Base-by-base conservation (phyloP, 2,329 filamentous ascomycete genomes). In the Pyrenophora graminea region DNA sequence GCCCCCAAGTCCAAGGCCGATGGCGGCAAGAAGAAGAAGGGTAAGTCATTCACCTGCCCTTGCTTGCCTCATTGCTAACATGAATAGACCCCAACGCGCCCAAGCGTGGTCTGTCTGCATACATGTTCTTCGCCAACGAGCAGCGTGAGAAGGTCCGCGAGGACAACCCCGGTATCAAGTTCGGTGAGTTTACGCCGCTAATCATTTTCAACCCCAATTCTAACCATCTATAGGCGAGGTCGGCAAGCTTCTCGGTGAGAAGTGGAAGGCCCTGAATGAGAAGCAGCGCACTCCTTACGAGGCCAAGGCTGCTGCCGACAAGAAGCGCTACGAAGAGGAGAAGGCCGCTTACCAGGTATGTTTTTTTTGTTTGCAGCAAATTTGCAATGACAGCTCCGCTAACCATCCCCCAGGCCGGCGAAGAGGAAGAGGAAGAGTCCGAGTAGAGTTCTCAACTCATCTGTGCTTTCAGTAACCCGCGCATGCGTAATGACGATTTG, bases 101-200 rank as follows among this genome's bases (percentile, higher is more conserved):
- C 76, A 99, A 97, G 91, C 91, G 94, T 79, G 94, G 93, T 82
- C 90, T 99, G 43, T 97, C 94, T 46, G 94, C 94, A 61, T 99
- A 99, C 86, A 99, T 99, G 94, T 97, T 97, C 88, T 99, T 97
- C 77, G 94, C 94, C 85, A 97, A 97, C 74, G 94, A 97, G 80
- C 91, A 97, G 81, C 92, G 94, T 68, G 93, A 97, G 75, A 96
- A 94, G 77, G 94, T 99, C 67, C 91, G 94, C 69, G 91, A 96
- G 76, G 93, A 97, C 79, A 97, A 97, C 84, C 93, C 93, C 33
- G 93, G 92, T 69, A 96, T 97, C 80, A 88, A 89, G 67, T 99
- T 99, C 79, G 94, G 91, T 88, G 83, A 66, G 83, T 74, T 49
- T 41, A 36, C 36, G 15, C 15, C 31, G 38, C 33, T 15, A 19